phyloP scores from a whole-genome alignment of 2,329 filamentous ascomycete species.

The Aspergillus neotritici region DNA sequence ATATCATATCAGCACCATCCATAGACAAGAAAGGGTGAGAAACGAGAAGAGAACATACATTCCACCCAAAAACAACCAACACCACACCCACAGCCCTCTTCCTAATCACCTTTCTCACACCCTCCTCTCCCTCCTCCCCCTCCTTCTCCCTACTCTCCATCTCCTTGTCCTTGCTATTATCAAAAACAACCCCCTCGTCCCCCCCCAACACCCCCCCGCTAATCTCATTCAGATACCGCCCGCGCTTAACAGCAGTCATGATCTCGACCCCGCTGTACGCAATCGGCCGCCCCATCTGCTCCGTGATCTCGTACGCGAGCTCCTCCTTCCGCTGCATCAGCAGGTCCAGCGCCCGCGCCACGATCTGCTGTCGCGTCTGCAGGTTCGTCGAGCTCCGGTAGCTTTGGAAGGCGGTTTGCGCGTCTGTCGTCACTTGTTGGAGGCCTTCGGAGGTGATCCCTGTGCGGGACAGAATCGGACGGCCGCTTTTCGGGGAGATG shows the following conservation, averaged over 20 bases:
- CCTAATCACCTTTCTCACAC: constrained; percentile 84
- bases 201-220: constrained; percentile 63
- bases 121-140: constrained; percentile 56
- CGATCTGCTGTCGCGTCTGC: constrained; percentile 68
- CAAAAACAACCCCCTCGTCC: constrained; percentile 64
- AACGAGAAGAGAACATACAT: constrained; percentile 55
- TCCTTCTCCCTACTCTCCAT: constrained; percentile 1
- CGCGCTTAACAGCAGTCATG: constrained; percentile 75
- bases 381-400: constrained; percentile 75
- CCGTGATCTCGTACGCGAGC: constrained; percentile 76
- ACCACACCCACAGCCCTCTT: constrained; percentile 85
- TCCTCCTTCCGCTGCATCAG: constrained; percentile 69
- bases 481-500: constrained; percentile 85
- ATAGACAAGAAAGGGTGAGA: not conserved
- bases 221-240: constrained; percentile 79
- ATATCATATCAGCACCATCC: not conserved
- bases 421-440: constrained; percentile 62
- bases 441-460: constrained; percentile 68
- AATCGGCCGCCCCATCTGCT: constrained; percentile 94
- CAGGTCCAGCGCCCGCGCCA: constrained; percentile 70
- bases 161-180: constrained; percentile 30
- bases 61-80: constrained; percentile 90
- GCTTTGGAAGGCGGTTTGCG: constrained; percentile 67
- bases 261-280: constrained; percentile 80
- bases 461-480: constrained; percentile 72